Conservation (phyloP, 257 asterid species). For the Knoxia roxburghii region DNA sequence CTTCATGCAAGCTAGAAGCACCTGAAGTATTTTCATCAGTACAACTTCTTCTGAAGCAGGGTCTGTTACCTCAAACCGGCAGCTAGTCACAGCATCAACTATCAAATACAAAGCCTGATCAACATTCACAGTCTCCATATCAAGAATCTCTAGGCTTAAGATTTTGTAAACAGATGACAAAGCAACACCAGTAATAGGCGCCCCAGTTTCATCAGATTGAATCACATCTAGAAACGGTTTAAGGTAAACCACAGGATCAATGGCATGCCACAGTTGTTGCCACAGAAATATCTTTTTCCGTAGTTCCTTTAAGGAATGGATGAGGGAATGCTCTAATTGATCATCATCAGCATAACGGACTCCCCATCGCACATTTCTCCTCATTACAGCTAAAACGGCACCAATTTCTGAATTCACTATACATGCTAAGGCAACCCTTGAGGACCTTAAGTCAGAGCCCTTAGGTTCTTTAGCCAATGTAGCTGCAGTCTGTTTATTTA, state of each 20-base stretch:
- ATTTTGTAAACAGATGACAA: conserved; percentile 83
- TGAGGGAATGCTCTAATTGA: conserved; percentile 76
- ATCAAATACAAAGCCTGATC: conserved; percentile 72
- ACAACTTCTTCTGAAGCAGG: conserved; percentile 98
- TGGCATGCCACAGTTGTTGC: conserved; percentile 64
- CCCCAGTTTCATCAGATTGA: conserved; percentile 95
- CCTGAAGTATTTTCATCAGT: conserved; percentile 92
- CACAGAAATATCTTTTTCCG: conserved; percentile 72
- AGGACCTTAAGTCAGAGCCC: conserved; percentile 34
- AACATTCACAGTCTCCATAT: conserved; percentile 58
- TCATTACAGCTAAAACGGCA: conserved; percentile 96
- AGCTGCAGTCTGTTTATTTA: conserved; percentile 39
- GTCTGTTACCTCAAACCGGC: conserved; percentile 98
- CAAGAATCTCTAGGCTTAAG: conserved; percentile 70
- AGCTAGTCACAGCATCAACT: conserved; percentile 95
- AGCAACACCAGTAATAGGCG: conserved; percentile 96
- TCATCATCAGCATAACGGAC: conserved; percentile 79
- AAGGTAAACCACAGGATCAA: conserved; percentile 75
- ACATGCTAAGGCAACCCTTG: conserved; percentile 78
- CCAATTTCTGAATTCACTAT: conserved; percentile 92
- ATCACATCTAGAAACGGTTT: conserved; percentile 88
- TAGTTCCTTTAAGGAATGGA: conserved; percentile 74
- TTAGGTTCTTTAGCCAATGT: conserved; percentile 39
- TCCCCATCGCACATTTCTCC: conserved; percentile 99
- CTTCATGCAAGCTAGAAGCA: conserved; percentile 97